Percentiles rank a stretch among this genome's conserved stretches.
Evolutionary conservation across 306 rosid species (phyloP).

Genomic region (Vicia faba): DNA sequence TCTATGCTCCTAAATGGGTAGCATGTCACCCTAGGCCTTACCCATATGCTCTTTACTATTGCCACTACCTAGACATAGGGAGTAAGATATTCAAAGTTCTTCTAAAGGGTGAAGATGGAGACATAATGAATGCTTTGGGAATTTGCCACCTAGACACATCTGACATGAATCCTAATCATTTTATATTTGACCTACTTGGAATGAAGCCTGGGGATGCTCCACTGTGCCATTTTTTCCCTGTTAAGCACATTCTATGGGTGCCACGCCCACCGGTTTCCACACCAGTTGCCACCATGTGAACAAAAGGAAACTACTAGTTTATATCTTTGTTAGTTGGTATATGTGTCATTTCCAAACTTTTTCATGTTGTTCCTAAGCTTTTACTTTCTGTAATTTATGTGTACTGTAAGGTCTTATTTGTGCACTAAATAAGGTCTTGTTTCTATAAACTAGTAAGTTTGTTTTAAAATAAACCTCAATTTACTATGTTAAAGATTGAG

Average conservation of each 20-base stretch:
- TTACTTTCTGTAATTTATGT: neutral
- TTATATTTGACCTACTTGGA: constrained; percentile 38
- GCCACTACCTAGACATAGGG: constrained; percentile 47
- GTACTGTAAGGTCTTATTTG: neutral
- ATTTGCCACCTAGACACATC: constrained; percentile 53
- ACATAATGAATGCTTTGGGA: constrained; percentile 44
- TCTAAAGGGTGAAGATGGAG: constrained; percentile 48
- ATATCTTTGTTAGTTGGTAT: neutral
- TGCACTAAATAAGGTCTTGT: neutral
- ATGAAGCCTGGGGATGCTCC: constrained; percentile 37
- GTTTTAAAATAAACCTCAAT: neutral
- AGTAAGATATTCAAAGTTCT: constrained; percentile 47
- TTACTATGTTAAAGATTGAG: neutral
- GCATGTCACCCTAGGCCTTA: constrained; percentile 50
- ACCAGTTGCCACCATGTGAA: constrained; percentile 25
- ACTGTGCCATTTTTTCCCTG: constrained; percentile 51
- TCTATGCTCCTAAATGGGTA: constrained; percentile 50
- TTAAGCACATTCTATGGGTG: constrained; percentile 46
- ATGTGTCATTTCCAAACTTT: neutral
- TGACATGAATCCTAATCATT: constrained; percentile 43
- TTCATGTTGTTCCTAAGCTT: neutral
- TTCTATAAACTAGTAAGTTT: neutral
- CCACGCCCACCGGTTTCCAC: constrained; percentile 36
- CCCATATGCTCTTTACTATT: constrained; percentile 49
- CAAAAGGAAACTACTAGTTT: neutral